Base-by-base conservation (phyloP, 73 alveolate genomes). In the Paraurostyla sp. region DNA sequence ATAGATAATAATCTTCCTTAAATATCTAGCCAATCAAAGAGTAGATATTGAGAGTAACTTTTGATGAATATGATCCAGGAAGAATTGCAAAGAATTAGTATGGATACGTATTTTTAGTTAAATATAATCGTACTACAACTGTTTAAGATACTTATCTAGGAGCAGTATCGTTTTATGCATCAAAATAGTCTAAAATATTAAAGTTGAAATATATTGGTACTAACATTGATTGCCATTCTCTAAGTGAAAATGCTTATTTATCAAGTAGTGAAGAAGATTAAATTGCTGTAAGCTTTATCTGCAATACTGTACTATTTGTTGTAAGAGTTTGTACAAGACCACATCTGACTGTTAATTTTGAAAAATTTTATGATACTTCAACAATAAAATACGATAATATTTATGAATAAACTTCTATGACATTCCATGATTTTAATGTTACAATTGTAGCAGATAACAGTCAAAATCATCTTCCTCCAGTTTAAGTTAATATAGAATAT, bases 301-400 rank as follows among this genome's bases (percentile, higher is more conserved):
- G 82, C 25, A 65, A 65, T 23, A 65, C 82, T 38, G 15, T 38
- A 40, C 58, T 65, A 0, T 65, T 38, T 22, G 82, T 65, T 36
- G 58, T 65, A 38, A 65, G 82, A 40, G 33, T 65, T 18, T 65
- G 82, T 38, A 65, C 58, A 1, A 65, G 82, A 40, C 82, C 82
- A 6, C 82, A 65, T 65, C 16, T 40, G 18, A 30, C 35, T 18
- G 36, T 65, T 4, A 35, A 65, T 15, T 65, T 65, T 38, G 58
- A 7, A 16, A 65, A 65, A n/a, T n/a, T n/a, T n/a, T n/a, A n/a
- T n/a, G n/a, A n/a, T n/a, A n/a, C n/a, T n/a, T n/a, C n/a, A n/a
- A n/a, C n/a, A n/a, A n/a, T n/a, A n/a, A n/a, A n/a, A n/a, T n/a
- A n/a, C n/a, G n/a, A n/a, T n/a, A n/a, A n/a, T n/a, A n/a, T n/a